These are phyloP conservation scores for Pseudogymnoascus destructans DNA, from an alignment of 2,329 filamentous ascomycete genomes.

Conservation along the genomic window DNA sequence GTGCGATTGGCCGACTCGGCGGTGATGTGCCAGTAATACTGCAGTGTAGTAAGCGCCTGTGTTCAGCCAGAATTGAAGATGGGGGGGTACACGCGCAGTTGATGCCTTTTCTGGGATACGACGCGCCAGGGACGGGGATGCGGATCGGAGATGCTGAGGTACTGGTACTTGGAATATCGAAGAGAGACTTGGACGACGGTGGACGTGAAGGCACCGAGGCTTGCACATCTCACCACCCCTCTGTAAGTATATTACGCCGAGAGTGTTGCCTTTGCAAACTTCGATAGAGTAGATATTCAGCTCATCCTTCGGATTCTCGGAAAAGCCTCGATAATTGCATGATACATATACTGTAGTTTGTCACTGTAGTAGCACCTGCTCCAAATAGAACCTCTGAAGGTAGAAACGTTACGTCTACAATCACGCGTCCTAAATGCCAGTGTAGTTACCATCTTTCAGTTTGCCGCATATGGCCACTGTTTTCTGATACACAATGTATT, in stretches of 20 bases:
- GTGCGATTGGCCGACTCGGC: not conserved
- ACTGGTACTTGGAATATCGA: conserved; percentile 1
- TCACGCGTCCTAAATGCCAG: not conserved
- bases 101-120: not conserved
- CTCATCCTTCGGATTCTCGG: not conserved
- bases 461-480: not conserved
- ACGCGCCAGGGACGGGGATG: conserved; percentile 4
- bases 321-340: not conserved
- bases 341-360: not conserved
- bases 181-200: not conserved
- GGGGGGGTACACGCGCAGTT: not conserved
- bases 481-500: not conserved
- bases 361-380: not conserved
- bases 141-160: not conserved
- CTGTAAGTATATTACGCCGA: not conserved
- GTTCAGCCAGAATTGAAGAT: conserved; percentile 1
- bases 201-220: not conserved
- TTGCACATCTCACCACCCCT: not conserved
- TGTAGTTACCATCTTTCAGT: not conserved
- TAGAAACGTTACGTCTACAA: not conserved
- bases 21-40: not conserved
- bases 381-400: not conserved
- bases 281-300: not conserved
- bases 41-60: not conserved
- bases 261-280: not conserved